Evolutionary conservation across 1,284 basidiomycete species (phyloP), one percentile per base, ranked within the genome.

Genomic region (Boletus albobrunnescens): DNA sequence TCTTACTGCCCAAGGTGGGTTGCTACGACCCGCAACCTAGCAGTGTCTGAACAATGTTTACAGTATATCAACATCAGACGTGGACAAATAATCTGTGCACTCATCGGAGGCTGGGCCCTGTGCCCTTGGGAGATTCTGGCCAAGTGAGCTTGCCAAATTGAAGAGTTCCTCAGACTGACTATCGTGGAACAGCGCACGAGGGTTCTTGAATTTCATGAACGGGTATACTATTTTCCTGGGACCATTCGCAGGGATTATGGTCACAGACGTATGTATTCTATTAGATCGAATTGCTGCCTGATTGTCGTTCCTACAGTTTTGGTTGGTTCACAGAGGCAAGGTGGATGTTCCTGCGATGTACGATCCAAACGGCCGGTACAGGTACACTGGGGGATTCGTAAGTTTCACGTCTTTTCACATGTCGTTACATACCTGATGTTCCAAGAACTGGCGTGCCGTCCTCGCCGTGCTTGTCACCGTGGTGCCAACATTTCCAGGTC

Each of bases 301-400:
- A 43, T 14, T 41, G 22, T 6, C 24, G 11, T 35, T 23, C 7
- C 16, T 28, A 20, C 49, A 85, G 81, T 86, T 82, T 55, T 85
- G 81, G 81, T 57, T 87, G n/a, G 67, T 87, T 6, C 84, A 85
- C 58, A 69, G 59, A 49, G 68, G 82, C 43, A 75, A 73, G 27
- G 80, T 87, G 22, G 83, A 86, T 42, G 82, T 87, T 4, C 81
- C 82, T 20, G 77, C 82, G 0, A 84, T 87, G 82, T 87, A 87
- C 54, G 71, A 78, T 51, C 84, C 82, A 1, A 68, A 76, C 28
- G 84, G 84, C 2, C 71, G 81, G 31, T 87, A 87, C 60, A 65
- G 74, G 16, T 87, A 87, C 57, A 76, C 71, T 57, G 69, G 74
- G 35, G 84, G 85, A 44, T 76, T 81, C 40, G 84, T 85, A 56